Percentiles rank a stretch among this genome's conserved stretches.
Evolutionary conservation across 2,329 filamentous ascomycete species (phyloP).

Genomic region (Ophiostoma tasmaniense): DNA sequence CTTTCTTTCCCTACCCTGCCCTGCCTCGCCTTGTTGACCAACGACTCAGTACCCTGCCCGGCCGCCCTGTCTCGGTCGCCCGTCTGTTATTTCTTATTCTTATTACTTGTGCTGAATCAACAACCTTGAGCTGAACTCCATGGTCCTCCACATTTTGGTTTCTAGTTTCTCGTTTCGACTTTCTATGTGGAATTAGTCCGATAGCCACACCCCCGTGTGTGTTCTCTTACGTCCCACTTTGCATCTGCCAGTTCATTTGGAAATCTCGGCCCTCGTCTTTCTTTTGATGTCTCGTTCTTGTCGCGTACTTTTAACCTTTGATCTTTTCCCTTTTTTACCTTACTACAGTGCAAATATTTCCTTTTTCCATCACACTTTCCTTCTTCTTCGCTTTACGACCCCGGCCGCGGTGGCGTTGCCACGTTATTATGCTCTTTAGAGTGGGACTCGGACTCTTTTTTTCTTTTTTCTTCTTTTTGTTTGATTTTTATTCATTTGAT

Average conservation of each 20-base stretch:
- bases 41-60: neutral
- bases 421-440: conserved; percentile 6
- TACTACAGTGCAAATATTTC: neutral
- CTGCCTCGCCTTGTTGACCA: neutral
- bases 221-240: neutral
- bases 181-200: neutral
- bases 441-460: neutral
- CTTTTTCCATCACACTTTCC: neutral
- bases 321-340: neutral
- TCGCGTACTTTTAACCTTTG: no score
- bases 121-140: neutral
- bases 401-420: conserved; percentile 4
- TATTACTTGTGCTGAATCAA: neutral
- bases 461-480: neutral
- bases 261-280: conserved; percentile 2
- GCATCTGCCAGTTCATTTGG: neutral
- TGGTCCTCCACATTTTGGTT: neutral
- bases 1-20: neutral
- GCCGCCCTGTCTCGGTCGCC: neutral
- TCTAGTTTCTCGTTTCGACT: neutral
- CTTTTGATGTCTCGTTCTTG: neutral
- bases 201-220: neutral
- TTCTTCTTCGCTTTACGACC: neutral
- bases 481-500: conserved; percentile 1
- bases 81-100: neutral